Evolutionary conservation across 257 asterid species (phyloP), one percentile per base, ranked within the genome.

Genomic region (Solanum ossicruentum): DNA sequence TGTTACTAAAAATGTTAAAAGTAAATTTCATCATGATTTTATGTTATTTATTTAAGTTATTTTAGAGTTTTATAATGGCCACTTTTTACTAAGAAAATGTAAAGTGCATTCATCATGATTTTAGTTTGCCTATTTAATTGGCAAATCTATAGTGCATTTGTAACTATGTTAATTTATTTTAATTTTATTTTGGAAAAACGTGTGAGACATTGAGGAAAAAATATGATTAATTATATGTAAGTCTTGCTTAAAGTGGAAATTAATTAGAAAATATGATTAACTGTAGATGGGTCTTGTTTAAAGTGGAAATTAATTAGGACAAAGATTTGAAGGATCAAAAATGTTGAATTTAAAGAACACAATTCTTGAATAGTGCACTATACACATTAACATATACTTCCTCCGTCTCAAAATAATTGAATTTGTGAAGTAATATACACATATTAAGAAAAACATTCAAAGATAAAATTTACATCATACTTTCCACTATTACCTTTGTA

Each of bases 1-100:
- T 70, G 65, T 28, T 45, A 58, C 84, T 73, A 88, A 94, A 94
- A 93, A 16, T 16, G 23, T 95, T 88, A 90, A 90, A 91, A 61
- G 94, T 91, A 90, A 18, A 85, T 20, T 61, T n/a, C 36, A 23
- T 52, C 55, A 65, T 32, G 82, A 85, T 61, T 86, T 86, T 49
- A 58, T 54, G 17, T 47, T 23, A 10, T 86, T 60, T 26, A n/a
- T 56, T 70, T 41, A 49, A 57, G 26, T 75, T 75, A 17, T 63
- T 39, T 18, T 56, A 20, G n/a, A 83, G 56, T 60, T 60, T 84
- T 54, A 71, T 23, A 75, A 55, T 81, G 47, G 85, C 83, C 56
- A 45, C 45, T 61, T 49, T 45, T 36, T 36, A 49, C 82, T 71
- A 89, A 90, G 93, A 93, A 94, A 93, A 26, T 52, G 43, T 26